A percentile compares a stretch with the other conserved stretches of the same genome.
phyloP scores from a whole-genome alignment of 768 basidiomycete genomes.

The Collybia nuda region DNA sequence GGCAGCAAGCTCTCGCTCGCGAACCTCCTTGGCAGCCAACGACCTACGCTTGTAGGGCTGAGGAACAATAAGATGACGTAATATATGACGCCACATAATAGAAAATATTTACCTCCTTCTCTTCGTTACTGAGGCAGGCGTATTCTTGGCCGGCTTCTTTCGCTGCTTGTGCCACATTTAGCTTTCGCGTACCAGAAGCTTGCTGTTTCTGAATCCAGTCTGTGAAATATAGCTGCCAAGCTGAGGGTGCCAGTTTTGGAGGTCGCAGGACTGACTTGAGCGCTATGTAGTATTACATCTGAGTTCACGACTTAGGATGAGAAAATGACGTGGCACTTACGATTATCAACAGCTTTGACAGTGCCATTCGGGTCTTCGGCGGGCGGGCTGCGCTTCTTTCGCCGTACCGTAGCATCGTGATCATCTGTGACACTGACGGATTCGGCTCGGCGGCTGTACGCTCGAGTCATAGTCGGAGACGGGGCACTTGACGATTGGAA shows the following conservation, averaged over 20 bases:
- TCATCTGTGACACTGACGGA: conserved; percentile 62
- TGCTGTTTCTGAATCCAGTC: conserved; percentile 92
- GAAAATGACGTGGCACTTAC: conserved; percentile 35
- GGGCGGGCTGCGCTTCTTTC: conserved; percentile 46
- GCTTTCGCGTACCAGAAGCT: conserved; percentile 75
- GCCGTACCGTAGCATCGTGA: conserved; percentile 72
- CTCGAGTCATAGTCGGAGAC: conserved; percentile 51
- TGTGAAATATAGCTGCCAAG: conserved; percentile 96
- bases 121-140: conserved; percentile 69
- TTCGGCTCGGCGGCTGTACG: conserved; percentile 68
- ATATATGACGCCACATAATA: conserved; percentile 31
- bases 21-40: conserved; percentile 78
- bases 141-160: conserved; percentile 94
- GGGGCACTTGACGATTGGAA: conserved; percentile 78
- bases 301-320: conserved; percentile 13
- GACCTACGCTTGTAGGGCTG: conserved; percentile 88
- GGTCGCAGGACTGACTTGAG: conserved; percentile 80
- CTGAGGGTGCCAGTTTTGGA: conserved; percentile 89
- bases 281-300: conserved; percentile 33
- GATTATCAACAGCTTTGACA: conserved; percentile 40
- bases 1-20: conserved; percentile 77
- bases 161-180: conserved; percentile 93
- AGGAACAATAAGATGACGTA: conserved; percentile 17
- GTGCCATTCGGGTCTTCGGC: conserved; percentile 32
- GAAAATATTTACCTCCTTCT: conserved; percentile 71